Evolutionary conservation across 805 yeast species (phyloP).

Genomic region (Suhomyces kilbournensis): DNA sequence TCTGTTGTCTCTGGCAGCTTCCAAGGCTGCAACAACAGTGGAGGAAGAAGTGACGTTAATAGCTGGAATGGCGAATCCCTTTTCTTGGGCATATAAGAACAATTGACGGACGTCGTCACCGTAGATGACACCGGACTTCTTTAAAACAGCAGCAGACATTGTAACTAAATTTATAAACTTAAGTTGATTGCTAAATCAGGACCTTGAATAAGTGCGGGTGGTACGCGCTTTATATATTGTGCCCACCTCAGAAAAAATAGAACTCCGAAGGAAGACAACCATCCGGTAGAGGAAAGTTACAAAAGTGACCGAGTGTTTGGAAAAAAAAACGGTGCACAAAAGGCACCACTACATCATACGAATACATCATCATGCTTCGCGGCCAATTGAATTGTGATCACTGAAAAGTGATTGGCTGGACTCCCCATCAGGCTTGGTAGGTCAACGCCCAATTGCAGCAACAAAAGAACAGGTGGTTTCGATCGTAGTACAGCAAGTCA

Average conservation of each 20-base stretch:
- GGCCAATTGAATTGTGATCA: background rate
- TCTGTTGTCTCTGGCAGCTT: conserved; percentile 47
- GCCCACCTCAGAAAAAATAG: background rate
- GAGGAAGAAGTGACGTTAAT: conserved; percentile 98
- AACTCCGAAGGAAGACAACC: conserved; percentile 11
- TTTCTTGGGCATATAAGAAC: conserved; percentile 89
- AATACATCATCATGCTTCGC: background rate
- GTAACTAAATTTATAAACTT: background rate
- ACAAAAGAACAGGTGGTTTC: background rate
- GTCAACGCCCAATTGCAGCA: background rate
- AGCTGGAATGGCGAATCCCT: conserved; percentile 97
- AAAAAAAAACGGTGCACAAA: background rate
- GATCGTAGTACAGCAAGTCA: background rate
- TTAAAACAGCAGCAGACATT: conserved; percentile 73
- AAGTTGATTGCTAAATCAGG: background rate
- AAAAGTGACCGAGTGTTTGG: background rate
- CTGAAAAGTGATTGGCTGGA: background rate
- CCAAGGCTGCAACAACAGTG: conserved; percentile 62
- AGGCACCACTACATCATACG: background rate
- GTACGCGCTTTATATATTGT: conserved; percentile 8
- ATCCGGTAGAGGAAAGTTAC: conserved; percentile 5
- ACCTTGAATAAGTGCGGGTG: background rate
- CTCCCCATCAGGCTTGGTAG: background rate
- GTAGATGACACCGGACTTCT: conserved; percentile 95
- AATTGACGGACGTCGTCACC: conserved; percentile 91